These are phyloP conservation scores for Areca catechu DNA, from an alignment of 176 grass and related monocot genomes.

Conservation along the genomic window DNA sequence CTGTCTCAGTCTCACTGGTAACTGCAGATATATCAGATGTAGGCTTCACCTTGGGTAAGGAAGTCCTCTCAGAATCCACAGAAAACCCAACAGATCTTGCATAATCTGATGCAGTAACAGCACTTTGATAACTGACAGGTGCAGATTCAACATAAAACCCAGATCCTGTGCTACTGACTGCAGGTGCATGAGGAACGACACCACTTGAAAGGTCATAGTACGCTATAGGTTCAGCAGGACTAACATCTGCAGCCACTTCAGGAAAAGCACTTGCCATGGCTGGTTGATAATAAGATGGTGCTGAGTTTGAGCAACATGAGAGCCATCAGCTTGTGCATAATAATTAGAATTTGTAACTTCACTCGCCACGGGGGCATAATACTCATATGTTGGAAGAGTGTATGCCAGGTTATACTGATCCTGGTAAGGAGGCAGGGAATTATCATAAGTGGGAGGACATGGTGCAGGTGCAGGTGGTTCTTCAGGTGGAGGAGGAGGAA, in stretches of 20 bases:
- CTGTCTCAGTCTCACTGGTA: slow-evolving; percentile 20
- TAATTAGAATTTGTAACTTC: slow-evolving; percentile 41
- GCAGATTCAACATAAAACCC: slow-evolving; percentile 44
- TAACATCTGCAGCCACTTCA: slow-evolving; percentile 36
- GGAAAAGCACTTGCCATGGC: slow-evolving; percentile 38
- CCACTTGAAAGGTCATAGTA: slow-evolving; percentile 42
- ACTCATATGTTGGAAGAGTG: slow-evolving; percentile 46
- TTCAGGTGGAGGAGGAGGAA: slow-evolving; percentile 45
- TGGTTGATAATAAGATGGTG: slow-evolving; percentile 47
- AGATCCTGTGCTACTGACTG: slow-evolving; percentile 26
- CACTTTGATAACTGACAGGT: slow-evolving; percentile 30
- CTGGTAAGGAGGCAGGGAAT: slow-evolving; percentile 37
- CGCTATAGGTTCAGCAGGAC: slow-evolving; percentile 31
- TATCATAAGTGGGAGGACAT: slow-evolving; percentile 24
- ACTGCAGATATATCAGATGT: slow-evolving; percentile 9
- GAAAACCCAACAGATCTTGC: slow-evolving; percentile 18
- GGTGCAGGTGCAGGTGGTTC: slow-evolving; percentile 17
- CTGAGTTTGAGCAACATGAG: slow-evolving; percentile 34
- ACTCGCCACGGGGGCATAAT: slow-evolving; percentile 42
- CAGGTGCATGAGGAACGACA: slow-evolving; percentile 11
- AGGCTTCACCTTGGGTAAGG: slow-evolving; percentile 8
- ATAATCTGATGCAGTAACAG: slow-evolving; percentile 17
- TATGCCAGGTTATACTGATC: slow-evolving; percentile 49
- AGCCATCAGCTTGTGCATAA: slow-evolving; percentile 45
- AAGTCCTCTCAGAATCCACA: slow-evolving; percentile 23